Conservation (phyloP, 1,284 basidiomycete species). For the Rhodotorula sp. region DNA sequence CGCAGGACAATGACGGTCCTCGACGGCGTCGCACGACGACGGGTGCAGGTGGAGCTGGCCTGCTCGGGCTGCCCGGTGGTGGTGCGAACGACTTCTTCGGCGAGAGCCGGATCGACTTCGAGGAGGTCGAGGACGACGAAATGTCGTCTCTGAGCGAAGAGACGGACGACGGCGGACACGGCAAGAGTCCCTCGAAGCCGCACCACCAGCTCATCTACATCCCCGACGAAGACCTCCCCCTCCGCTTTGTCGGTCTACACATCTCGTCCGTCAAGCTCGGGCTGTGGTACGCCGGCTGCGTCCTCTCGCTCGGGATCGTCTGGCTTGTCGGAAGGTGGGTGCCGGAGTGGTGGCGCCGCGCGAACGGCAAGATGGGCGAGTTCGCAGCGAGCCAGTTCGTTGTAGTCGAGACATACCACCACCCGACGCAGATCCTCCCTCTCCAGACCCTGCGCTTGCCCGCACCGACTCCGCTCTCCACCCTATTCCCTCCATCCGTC, state of each 20-base stretch:
- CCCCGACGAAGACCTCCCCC: conserved; percentile 83
- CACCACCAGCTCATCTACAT: conserved; percentile 77
- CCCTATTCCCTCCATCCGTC: conserved; percentile 62
- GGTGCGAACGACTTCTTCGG: conserved; percentile 63
- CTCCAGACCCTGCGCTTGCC: conserved; percentile 68
- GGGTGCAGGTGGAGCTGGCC: conserved; percentile 11
- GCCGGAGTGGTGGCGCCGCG: conserved; percentile 81
- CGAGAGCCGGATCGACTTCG: conserved; percentile 73
- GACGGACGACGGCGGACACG: conserved; percentile 39
- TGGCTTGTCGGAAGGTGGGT: conserved; percentile 90
- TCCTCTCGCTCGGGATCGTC: conserved; percentile 71
- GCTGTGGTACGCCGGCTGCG: conserved; percentile 70
- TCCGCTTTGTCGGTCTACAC: conserved; percentile 88
- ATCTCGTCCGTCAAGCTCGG: conserved; percentile 62
- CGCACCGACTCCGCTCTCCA: conserved; percentile 62
- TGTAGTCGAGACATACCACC: conserved; percentile 85
- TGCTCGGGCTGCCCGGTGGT: conserved; percentile 36
- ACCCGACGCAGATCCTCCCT: conserved; percentile 73
- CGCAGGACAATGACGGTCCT: conserved; percentile 24
- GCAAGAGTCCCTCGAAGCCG: conserved; percentile 21
- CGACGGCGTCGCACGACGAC: conserved; percentile 28
- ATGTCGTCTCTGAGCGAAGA: conserved; percentile 34
- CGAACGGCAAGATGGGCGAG: conserved; percentile 76
- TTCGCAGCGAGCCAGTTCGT: conserved; percentile 76
- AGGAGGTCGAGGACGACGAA: conserved; percentile 49